phyloP scores from a whole-genome alignment of 2,329 filamentous ascomycete species.

The Hymenotorrendiella dingleyae region DNA sequence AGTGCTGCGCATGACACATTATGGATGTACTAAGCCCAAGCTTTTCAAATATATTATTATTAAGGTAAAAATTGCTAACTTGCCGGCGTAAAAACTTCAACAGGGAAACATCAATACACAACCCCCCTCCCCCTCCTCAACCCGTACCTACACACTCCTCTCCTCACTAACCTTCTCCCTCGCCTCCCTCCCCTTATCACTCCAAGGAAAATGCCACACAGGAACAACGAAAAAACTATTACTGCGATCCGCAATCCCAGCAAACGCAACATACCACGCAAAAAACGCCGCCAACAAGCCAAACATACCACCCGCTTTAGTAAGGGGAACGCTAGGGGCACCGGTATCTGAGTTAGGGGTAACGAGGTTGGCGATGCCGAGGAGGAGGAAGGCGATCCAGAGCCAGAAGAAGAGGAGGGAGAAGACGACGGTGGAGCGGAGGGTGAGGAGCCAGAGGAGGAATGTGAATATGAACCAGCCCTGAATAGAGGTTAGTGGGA shows the following conservation, averaged over 20 bases:
- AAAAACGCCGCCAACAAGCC: conserved; percentile 73
- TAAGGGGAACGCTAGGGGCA: conserved; percentile 42
- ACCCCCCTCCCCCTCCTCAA: too few relatives aligned
- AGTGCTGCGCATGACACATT: too few relatives aligned
- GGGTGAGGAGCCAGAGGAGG: conserved; percentile 49
- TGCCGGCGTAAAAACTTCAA: too few relatives aligned
- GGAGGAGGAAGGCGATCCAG: conserved; percentile 50
- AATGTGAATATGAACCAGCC: conserved; percentile 61
- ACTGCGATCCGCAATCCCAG: conserved; percentile 73
- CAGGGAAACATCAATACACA: too few relatives aligned
- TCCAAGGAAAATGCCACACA: conserved; percentile 94
- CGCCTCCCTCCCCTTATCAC: conserved; percentile 62
- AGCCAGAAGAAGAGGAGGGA: conserved; percentile 53
- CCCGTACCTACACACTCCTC: too few relatives aligned
- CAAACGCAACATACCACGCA: conserved; percentile 83
- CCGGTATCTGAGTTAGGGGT: conserved; percentile 24
- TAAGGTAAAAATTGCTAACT: too few relatives aligned
- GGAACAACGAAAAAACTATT: conserved; percentile 87
- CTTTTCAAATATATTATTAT: too few relatives aligned
- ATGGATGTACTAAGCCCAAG: too few relatives aligned
- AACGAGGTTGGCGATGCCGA: conserved; percentile 37
- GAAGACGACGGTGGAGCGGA: conserved; percentile 55
- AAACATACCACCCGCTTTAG: conserved; percentile 70
- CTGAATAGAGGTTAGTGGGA: conserved; percentile 15
- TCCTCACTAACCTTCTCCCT: conserved; percentile 32